These are phyloP conservation scores for Mycosphaerella sp. DNA, from an alignment of 2,329 filamentous ascomycete genomes.

Conservation along the genomic window DNA sequence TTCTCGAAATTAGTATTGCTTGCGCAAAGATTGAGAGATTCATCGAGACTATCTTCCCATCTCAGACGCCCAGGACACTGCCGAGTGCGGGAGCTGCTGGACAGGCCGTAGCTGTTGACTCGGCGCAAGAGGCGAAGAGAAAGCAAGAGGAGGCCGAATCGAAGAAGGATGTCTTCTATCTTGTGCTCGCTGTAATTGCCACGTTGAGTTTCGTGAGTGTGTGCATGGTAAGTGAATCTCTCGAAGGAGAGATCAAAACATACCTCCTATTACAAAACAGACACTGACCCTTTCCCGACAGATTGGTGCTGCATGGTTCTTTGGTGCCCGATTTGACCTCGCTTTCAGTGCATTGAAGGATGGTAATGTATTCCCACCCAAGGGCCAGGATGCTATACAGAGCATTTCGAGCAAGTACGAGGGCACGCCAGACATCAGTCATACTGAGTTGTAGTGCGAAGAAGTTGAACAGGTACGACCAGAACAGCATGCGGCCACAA, in stretches of 20 bases:
- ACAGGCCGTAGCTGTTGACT: slow-evolving; percentile 34
- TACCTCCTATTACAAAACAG: slow-evolving; percentile 14
- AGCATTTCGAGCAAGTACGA: slow-evolving; percentile 19
- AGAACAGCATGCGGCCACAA: not conserved
- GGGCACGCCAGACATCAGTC: slow-evolving; percentile 6
- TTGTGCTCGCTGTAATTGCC: slow-evolving; percentile 60
- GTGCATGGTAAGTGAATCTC: slow-evolving; percentile 63
- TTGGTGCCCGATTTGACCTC: slow-evolving; percentile 78
- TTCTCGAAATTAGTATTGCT: slow-evolving; percentile 80
- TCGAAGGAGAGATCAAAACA: not conserved
- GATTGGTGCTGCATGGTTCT: slow-evolving; percentile 70
- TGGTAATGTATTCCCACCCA: slow-evolving; percentile 33
- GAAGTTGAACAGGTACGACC: not conserved
- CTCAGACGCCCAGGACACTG: slow-evolving; percentile 61
- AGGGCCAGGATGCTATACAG: slow-evolving; percentile 13
- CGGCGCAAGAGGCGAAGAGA: slow-evolving; percentile 53
- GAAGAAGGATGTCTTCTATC: slow-evolving; percentile 53
- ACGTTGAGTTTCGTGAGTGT: slow-evolving; percentile 66
- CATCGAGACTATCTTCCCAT: slow-evolving; percentile 87
- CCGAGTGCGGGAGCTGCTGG: slow-evolving; percentile 30
- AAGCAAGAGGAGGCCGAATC: slow-evolving; percentile 49
- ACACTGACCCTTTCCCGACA: slow-evolving; percentile 35
- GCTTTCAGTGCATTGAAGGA: slow-evolving; percentile 52
- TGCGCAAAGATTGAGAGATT: slow-evolving; percentile 95
- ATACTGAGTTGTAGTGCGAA: slow-evolving; percentile 24